Evolutionary conservation across 306 rosid genomes (phyloP).

Genomic region (Carpinus viminea): DNA sequence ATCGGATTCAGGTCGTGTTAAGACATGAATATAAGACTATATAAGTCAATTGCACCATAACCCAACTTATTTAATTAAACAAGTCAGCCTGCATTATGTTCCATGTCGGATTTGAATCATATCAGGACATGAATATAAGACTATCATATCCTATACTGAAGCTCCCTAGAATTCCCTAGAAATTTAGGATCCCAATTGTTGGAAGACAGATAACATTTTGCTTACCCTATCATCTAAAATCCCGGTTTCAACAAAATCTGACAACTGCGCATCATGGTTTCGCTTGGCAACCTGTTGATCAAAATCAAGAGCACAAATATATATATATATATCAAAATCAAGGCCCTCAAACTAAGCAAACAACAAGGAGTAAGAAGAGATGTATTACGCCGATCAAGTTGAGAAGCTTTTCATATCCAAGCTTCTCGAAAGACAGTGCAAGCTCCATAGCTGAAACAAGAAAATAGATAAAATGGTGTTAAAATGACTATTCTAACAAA

Average conservation of each 20-base stretch:
- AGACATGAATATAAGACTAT: too few species aligned
- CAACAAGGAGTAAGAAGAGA: conserved; percentile 2
- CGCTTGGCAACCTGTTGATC: conserved; percentile 62
- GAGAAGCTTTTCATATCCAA: conserved; percentile 80
- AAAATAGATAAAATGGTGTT: background rate
- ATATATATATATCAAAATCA: background rate
- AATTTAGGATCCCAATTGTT: too few species aligned
- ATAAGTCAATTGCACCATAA: too few species aligned
- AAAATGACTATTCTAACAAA: background rate
- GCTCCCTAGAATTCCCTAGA: too few species aligned
- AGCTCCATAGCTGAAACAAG: conserved; percentile 85
- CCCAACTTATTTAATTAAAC: too few species aligned
- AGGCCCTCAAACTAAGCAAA: background rate
- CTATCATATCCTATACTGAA: too few species aligned
- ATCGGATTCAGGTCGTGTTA: too few species aligned
- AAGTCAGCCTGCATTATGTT: too few species aligned
- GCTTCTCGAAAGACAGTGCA: conserved; percentile 84
- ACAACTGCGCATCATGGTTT: conserved; percentile 68
- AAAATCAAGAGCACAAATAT: background rate
- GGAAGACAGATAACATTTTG: background rate
- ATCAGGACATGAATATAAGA: too few species aligned
- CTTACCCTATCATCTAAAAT: conserved; percentile 81
- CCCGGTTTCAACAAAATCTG: conserved; percentile 70
- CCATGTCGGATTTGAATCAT: too few species aligned
- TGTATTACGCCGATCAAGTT: conserved; percentile 61